Evolutionary conservation across 164 flowering plant genomes (phyloP).

Genomic region (Santalum album): DNA sequence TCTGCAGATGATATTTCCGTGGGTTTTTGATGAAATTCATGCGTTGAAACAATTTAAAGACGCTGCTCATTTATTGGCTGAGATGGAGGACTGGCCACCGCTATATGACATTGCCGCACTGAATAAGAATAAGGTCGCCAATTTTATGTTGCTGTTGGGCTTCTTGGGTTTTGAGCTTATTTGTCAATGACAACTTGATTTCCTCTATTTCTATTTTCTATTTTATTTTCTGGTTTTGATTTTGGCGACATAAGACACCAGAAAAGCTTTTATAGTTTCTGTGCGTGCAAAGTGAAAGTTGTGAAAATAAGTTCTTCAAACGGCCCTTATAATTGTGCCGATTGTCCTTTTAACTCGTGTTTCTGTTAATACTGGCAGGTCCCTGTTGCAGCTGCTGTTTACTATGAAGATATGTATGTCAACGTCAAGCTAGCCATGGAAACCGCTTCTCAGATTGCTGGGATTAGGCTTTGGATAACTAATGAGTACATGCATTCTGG

Average conservation of each 20-base stretch:
- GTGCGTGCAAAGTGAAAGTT: too few species aligned
- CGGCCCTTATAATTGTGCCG: not conserved
- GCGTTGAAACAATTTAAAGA: constrained; percentile 68
- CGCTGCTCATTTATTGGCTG: constrained; percentile 70
- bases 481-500: constrained; percentile 99
- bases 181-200: too few species aligned
- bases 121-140: constrained; percentile 68
- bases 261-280: too few species aligned
- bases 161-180: too few species aligned
- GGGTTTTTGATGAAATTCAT: constrained; percentile 93
- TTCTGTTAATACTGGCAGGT: constrained; percentile 38
- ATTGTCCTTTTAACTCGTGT: not conserved
- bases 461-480: constrained; percentile 79
- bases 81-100: constrained; percentile 77
- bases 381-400: constrained; percentile 95
- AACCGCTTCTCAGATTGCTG: constrained; percentile 70
- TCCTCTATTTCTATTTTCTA: too few species aligned
- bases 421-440: constrained; percentile 76
- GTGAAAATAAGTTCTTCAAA: too few species aligned
- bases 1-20: constrained; percentile 95
- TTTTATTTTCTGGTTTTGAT: too few species aligned
- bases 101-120: constrained; percentile 49
- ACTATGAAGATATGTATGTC: constrained; percentile 87
- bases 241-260: too few species aligned
- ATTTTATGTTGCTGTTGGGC: not conserved